phyloP scores from a whole-genome alignment of 148 eudicot species.

The Arbutus unedo region DNA sequence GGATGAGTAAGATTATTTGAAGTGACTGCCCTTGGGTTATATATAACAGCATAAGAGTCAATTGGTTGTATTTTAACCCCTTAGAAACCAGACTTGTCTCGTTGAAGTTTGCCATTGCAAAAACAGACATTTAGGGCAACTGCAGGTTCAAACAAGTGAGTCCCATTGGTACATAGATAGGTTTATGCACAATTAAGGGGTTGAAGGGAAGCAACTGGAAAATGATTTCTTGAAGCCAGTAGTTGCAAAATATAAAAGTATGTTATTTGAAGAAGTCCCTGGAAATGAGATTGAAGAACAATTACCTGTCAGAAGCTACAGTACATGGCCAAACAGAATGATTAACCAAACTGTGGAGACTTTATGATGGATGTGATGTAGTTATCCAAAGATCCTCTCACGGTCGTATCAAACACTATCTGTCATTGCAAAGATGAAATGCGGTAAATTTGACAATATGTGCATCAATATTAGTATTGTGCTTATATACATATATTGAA shows the following conservation, averaged over 20 bases:
- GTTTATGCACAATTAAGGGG: neutral
- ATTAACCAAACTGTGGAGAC: neutral
- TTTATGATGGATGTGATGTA: neutral
- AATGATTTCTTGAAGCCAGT: neutral
- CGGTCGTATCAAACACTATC: neutral
- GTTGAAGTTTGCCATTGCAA: neutral
- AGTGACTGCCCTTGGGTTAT: neutral
- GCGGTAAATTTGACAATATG: neutral
- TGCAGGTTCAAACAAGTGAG: neutral
- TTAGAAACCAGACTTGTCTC: neutral
- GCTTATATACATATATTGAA: too few species aligned
- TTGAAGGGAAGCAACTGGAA: neutral
- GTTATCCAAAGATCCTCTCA: neutral
- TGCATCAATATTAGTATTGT: too few species aligned
- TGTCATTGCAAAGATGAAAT: neutral
- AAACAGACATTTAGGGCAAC: too few species aligned
- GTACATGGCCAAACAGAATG: neutral
- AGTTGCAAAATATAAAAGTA: neutral
- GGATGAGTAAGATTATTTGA: neutral
- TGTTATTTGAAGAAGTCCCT: neutral
- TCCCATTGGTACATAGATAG: neutral
- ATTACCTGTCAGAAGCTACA: neutral
- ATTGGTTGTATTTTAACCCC: neutral
- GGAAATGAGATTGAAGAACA: neutral
- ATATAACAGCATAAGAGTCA: neutral